Conservation (phyloP, 192 early-diverging fungal species). For the Allomyces macrogynus region DNA sequence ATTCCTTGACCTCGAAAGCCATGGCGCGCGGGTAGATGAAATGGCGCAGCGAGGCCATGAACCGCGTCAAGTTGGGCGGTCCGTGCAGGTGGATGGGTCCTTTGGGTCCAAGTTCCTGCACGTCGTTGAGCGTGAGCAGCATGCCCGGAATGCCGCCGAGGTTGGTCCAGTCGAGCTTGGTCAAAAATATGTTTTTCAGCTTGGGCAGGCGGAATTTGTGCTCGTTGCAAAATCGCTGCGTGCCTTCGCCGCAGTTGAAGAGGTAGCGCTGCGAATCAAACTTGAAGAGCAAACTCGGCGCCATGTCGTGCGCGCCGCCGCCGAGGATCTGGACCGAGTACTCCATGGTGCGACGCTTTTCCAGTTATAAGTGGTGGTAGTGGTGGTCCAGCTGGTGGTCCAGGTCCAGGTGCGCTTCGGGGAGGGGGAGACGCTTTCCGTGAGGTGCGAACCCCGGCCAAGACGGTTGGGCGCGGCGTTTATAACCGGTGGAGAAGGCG, state of each 20-base stretch:
- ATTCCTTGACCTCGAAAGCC: conserved; percentile 33
- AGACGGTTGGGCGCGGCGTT: too few species aligned
- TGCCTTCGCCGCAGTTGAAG: conserved; percentile 86
- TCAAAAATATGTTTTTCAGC: conserved; percentile 56
- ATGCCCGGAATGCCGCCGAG: conserved; percentile 61
- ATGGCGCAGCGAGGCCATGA: conserved; percentile 49
- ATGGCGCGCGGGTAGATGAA: conserved; percentile 49
- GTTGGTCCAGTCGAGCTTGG: conserved; percentile 61
- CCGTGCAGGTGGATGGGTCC: conserved; percentile 40
- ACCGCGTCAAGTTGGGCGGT: conserved; percentile 59
- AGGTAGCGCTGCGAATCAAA: conserved; percentile 60
- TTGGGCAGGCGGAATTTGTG: conserved; percentile 50
- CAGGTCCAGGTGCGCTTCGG: too few species aligned
- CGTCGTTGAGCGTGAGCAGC: conserved; percentile 71
- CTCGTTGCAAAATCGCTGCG: conserved; percentile 66
- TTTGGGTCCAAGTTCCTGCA: conserved; percentile 21
- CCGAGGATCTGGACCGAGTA: conserved; percentile 34
- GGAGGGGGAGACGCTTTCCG: too few species aligned
- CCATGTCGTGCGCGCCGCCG: conserved; percentile 28
- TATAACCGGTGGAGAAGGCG: too few species aligned
- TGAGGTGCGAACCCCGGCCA: too few species aligned
- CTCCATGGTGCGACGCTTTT: conserved; percentile 21
- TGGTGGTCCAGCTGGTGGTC: too few species aligned
- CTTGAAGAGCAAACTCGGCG: conserved; percentile 49
- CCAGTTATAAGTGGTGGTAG: too few species aligned